Percentiles rank a stretch among this genome's conserved stretches.
Evolutionary conservation across 208 protist species (phyloP).

Genomic region (Sergeia podlipaevii): DNA sequence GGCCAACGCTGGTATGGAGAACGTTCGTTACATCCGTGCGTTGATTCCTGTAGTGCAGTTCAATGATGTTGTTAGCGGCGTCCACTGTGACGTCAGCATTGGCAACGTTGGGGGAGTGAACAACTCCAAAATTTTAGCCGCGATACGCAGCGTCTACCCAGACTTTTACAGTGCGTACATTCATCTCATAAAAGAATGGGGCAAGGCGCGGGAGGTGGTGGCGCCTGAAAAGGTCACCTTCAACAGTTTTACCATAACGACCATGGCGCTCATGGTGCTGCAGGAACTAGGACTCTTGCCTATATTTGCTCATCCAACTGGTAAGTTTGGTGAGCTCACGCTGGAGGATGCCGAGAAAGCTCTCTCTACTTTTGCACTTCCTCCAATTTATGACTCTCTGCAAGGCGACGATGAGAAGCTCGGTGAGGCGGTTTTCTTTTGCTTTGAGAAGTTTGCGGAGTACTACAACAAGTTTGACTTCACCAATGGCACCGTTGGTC

Average conservation of each 20-base stretch:
- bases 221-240: constrained; percentile 77
- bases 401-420: constrained; percentile 73
- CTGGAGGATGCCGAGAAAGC: constrained; percentile 42
- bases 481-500: constrained; percentile 66
- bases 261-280: constrained; percentile 88
- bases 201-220: constrained; percentile 77
- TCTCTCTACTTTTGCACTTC: constrained; percentile 48
- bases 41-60: constrained; percentile 88
- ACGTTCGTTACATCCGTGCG: constrained; percentile 72
- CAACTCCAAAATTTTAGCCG: constrained; percentile 80
- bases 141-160: constrained; percentile 62
- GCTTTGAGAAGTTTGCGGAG: constrained; percentile 74
- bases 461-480: constrained; percentile 90
- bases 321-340: constrained; percentile 72
- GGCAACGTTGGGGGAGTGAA: constrained; percentile 85
- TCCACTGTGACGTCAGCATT: constrained; percentile 86
- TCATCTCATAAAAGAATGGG: constrained; percentile 86
- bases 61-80: constrained; percentile 55
- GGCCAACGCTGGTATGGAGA: constrained; percentile 67
- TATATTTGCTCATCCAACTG: constrained; percentile 58
- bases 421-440: constrained; percentile 85
- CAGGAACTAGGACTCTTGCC: constrained; percentile 86
- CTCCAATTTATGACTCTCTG: constrained; percentile 73
- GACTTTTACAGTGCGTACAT: constrained; percentile 87
- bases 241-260: constrained; percentile 90